phyloP scores from a whole-genome alignment of 495 filamentous ascomycete genomes.

The Xylaria bambusicola region DNA sequence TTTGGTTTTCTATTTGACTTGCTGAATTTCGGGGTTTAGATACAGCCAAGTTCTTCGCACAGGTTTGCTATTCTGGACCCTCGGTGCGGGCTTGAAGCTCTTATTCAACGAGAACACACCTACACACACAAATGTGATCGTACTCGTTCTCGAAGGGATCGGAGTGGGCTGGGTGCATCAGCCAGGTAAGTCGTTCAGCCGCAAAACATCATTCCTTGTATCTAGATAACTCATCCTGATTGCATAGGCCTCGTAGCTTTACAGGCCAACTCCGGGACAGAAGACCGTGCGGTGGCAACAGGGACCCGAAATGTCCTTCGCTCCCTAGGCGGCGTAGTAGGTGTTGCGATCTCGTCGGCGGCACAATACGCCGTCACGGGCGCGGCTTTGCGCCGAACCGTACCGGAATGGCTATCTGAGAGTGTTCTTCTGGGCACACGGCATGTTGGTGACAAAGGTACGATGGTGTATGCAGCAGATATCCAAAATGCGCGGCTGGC shows the following conservation, averaged over 20 bases:
- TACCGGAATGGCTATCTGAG: conserved; percentile 30
- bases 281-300: conserved; percentile 62
- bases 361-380: conserved; percentile 54
- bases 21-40: conserved; percentile 1
- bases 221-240: neutral
- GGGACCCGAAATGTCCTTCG: conserved; percentile 66
- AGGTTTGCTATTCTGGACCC: conserved; percentile 27
- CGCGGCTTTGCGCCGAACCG: conserved; percentile 44
- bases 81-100: conserved; percentile 56
- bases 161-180: conserved; percentile 63
- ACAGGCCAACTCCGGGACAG: conserved; percentile 60
- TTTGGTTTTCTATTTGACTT: neutral
- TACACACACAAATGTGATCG: conserved; percentile 52
- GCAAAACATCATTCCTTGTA: neutral
- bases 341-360: conserved; percentile 60
- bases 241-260: conserved; percentile 54
- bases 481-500: conserved; percentile 44
- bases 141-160: conserved; percentile 55
- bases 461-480: conserved; percentile 40
- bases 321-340: conserved; percentile 50
- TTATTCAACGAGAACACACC: conserved; percentile 52
- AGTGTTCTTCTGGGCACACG: conserved; percentile 26
- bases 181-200: conserved; percentile 36
- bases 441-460: conserved; percentile 12
- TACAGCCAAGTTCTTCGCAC: conserved; percentile 14